Evolutionary conservation across 2,329 filamentous ascomycete species (phyloP).

Genomic region (Sporothrix globosa): DNA sequence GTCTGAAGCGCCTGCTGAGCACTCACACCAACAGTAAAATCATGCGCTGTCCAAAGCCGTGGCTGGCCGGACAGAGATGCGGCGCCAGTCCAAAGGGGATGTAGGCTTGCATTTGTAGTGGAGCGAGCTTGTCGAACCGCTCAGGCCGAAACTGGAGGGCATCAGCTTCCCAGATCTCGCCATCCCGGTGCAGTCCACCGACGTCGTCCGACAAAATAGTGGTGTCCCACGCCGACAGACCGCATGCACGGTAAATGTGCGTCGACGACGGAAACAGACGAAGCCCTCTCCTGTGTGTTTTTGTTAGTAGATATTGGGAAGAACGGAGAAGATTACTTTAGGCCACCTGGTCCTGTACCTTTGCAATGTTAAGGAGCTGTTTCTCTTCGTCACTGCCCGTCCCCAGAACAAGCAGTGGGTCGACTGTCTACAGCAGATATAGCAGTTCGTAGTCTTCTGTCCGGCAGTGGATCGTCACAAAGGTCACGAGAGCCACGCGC

Average conservation of each 20-base stretch:
- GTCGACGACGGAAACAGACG: conserved; percentile 6
- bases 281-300: background rate
- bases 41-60: background rate
- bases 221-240: background rate
- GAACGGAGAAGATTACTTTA: no score
- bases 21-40: background rate
- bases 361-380: background rate
- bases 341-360: background rate
- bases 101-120: background rate
- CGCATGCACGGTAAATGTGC: background rate
- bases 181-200: background rate
- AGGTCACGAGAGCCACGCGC: background rate
- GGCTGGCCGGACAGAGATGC: background rate
- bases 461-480: background rate
- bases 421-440: background rate
- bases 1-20: background rate
- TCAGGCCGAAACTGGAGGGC: background rate
- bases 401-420: background rate
- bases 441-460: no score
- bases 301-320: background rate
- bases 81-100: background rate
- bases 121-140: background rate
- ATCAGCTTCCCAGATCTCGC: background rate
- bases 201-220: background rate
- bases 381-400: background rate